Conservation (phyloP, 495 filamentous ascomycete genomes). For the Rhizodiscina lignyota region DNA sequence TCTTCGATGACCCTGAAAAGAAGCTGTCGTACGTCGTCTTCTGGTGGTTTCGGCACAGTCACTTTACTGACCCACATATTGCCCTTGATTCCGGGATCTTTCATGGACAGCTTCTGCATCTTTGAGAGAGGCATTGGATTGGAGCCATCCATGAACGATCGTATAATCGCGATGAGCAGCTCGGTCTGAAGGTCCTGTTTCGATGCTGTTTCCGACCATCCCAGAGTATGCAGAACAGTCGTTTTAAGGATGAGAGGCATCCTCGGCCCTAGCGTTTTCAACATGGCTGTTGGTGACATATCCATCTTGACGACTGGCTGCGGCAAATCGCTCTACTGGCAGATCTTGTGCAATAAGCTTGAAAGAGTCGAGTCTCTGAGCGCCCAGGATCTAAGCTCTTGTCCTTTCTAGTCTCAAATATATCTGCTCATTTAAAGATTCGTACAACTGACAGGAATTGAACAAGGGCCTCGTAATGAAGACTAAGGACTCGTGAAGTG, state of each 20-base stretch:
- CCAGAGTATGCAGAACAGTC: constrained; percentile 48
- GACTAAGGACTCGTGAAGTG: too few species aligned
- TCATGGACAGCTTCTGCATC: constrained; percentile 30
- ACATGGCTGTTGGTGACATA: not conserved
- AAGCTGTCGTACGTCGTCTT: constrained; percentile 39
- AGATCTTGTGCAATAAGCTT: too few species aligned
- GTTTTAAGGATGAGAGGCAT: constrained; percentile 48
- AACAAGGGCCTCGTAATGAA: too few species aligned
- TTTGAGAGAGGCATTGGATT: constrained; percentile 30
- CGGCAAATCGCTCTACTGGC: too few species aligned
- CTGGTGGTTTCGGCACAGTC: constrained; percentile 36
- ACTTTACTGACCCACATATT: constrained; percentile 65
- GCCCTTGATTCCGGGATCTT: constrained; percentile 56
- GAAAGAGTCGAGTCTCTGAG: too few species aligned
- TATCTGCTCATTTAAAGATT: too few species aligned
- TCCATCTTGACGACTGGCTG: too few species aligned
- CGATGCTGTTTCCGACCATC: constrained; percentile 43
- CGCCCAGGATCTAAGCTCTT: too few species aligned
- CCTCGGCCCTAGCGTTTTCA: not conserved
- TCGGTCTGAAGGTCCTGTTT: constrained; percentile 72
- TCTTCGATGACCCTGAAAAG: constrained; percentile 46
- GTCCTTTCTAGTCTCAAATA: too few species aligned
- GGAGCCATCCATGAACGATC: constrained; percentile 34
- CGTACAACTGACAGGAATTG: too few species aligned
- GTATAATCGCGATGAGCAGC: constrained; percentile 51